phyloP scores from a whole-genome alignment of 176 grass and related monocot species.

The Triticum dicoccoides region DNA sequence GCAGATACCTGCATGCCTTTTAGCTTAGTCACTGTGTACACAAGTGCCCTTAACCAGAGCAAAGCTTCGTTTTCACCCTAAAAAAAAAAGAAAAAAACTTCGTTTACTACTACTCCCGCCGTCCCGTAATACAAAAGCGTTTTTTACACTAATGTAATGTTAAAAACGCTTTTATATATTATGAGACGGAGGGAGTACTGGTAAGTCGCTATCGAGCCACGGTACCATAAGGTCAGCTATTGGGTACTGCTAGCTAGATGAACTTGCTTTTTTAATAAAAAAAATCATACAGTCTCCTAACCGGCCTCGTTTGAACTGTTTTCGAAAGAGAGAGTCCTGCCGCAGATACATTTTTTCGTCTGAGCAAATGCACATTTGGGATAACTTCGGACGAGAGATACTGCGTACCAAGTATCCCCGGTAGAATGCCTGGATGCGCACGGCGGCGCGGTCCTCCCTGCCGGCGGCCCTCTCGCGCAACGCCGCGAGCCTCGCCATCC shows the following conservation, averaged over 20 bases:
- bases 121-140: too few species aligned
- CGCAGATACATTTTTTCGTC: not conserved
- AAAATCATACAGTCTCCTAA: too few species aligned
- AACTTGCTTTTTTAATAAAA: not conserved
- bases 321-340: too few species aligned
- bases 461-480: conserved; percentile 27
- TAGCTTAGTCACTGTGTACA: not conserved
- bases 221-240: not conserved
- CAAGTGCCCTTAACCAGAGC: not conserved
- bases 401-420: conserved; percentile 69
- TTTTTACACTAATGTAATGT: too few species aligned
- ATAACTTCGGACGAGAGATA: not conserved
- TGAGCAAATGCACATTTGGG: not conserved
- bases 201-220: not conserved
- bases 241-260: not conserved
- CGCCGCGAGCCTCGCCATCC: conserved; percentile 21
- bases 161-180: too few species aligned
- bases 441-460: conserved; percentile 58
- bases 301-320: too few species aligned
- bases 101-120: too few species aligned
- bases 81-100: too few species aligned
- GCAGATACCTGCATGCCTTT: not conserved
- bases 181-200: too few species aligned
- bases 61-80: not conserved
- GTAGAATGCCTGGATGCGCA: conserved; percentile 85